phyloP scores from a whole-genome alignment of 164 flowering plant species.

The Macadamia tetraphylla region DNA sequence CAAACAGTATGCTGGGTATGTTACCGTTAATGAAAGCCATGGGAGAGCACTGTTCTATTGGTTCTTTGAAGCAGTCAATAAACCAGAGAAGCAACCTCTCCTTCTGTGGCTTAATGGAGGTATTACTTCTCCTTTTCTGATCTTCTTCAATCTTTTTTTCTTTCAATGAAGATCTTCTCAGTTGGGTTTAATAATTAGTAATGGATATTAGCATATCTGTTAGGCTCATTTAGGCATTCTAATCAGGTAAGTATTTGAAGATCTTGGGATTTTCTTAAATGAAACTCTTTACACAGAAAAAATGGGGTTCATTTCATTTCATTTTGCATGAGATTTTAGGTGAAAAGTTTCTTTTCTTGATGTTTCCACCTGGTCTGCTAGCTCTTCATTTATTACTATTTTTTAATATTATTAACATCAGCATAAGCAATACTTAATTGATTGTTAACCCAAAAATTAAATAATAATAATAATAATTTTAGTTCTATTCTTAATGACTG shows the following conservation, averaged over 20 bases:
- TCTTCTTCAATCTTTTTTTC: background rate
- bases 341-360: no score
- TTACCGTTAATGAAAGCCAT: slow-evolving; percentile 39
- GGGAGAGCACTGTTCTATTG: slow-evolving; percentile 70
- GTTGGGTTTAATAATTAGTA: background rate
- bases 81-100: slow-evolving; percentile 42
- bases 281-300: background rate
- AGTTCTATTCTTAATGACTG: no score
- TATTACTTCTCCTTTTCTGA: background rate
- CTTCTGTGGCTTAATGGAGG: slow-evolving; percentile 78
- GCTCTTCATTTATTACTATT: no score
- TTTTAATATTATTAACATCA: no score
- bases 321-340: no score
- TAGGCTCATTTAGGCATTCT: no score
- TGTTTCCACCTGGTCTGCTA: no score
- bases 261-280: background rate
- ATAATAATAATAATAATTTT: no score
- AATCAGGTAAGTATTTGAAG: no score
- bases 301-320: background rate
- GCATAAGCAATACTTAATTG: no score
- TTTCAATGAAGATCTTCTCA: no score
- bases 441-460: no score
- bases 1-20: slow-evolving; percentile 54
- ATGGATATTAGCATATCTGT: background rate
- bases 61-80: slow-evolving; percentile 51